Base-by-base conservation (phyloP, 805 yeast species). In the Starmerella etchellsii region DNA sequence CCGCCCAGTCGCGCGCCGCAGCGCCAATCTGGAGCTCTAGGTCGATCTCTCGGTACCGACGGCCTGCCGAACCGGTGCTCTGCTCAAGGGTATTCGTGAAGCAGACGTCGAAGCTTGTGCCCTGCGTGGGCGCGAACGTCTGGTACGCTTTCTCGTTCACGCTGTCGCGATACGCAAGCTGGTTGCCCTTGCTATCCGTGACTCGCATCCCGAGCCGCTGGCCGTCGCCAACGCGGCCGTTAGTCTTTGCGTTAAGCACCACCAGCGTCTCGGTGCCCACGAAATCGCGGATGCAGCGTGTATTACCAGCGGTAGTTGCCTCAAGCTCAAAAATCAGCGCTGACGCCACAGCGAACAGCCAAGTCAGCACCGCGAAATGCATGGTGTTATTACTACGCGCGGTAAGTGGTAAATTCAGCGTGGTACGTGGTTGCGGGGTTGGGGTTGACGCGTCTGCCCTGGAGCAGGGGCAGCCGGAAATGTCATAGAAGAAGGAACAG, bases 1-100 rank as follows among this genome's bases (percentile, higher is more conserved):
- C 83, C 58, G 85, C 84, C 96, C 97, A 91, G 65, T 91, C 97
- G 63, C 97, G 79, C 31, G 97, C 98, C 54, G 85, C 82, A 38
- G 96, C 82, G 33, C 98, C 98, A 47, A 85, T 77, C 62, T 91
- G 97, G 44, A 91, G 78, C 49, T 87, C 96, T 55, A 91, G 67
- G 56, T 85, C 95, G 53, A 91, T 67, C 39, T 78, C 78, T 61
- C 97, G 78, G 45, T 65, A 60, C 51, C 71, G 54, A 24, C 67
- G 58, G 34, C 67, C 65, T 22, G 70, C 70, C 41, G 44, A 37
- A 39, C 58, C 54, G 21, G 35, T 33, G 30, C 44, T 40, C 41
- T 37, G 43, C 53, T 63, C 59, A 34, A 62, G 58, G 37, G 67
- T 59, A 61, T 91, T 88, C 45, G 78, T 80, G 63, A 91, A 81